Conservation (phyloP, 2,329 filamentous ascomycete species). For the Diplodia mutila region DNA sequence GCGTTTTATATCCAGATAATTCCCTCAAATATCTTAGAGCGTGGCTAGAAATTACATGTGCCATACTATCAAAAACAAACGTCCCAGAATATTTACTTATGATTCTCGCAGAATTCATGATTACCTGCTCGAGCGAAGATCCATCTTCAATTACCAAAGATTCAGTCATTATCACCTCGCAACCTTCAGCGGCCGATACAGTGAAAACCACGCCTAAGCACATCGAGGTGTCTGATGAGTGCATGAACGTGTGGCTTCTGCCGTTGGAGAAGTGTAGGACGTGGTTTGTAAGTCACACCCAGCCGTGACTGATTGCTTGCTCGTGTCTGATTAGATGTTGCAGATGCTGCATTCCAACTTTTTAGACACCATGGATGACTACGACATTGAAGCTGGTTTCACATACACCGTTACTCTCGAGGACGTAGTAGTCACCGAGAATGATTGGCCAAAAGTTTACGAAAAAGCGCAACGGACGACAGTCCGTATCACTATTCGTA, state of each 20-base stretch:
- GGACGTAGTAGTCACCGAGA: neutral
- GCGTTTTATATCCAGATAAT: neutral
- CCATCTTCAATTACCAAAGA: neutral
- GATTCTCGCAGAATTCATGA: neutral
- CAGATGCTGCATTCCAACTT: neutral
- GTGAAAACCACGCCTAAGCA: neutral
- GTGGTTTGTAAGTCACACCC: constrained; percentile 8
- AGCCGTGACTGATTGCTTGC: neutral
- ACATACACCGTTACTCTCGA: neutral
- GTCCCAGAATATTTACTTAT: neutral
- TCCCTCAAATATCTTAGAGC: neutral
- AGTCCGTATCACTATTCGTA: neutral
- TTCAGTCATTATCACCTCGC: neutral
- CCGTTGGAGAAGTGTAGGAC: neutral
- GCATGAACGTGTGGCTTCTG: constrained; percentile 5
- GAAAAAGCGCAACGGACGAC: neutral
- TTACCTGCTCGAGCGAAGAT: constrained; percentile 5
- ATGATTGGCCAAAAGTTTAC: constrained; percentile 4
- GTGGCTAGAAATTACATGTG: neutral
- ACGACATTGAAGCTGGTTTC: neutral
- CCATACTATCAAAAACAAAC: neutral
- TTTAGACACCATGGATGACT: neutral
- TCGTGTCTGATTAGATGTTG: neutral
- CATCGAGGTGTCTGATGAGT: constrained; percentile 11
- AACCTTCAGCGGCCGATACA: neutral